Evolutionary conservation across 2,329 filamentous ascomycete species (phyloP), one percentile per base, ranked within the genome.

Genomic region (Fusarium mundagurra): DNA sequence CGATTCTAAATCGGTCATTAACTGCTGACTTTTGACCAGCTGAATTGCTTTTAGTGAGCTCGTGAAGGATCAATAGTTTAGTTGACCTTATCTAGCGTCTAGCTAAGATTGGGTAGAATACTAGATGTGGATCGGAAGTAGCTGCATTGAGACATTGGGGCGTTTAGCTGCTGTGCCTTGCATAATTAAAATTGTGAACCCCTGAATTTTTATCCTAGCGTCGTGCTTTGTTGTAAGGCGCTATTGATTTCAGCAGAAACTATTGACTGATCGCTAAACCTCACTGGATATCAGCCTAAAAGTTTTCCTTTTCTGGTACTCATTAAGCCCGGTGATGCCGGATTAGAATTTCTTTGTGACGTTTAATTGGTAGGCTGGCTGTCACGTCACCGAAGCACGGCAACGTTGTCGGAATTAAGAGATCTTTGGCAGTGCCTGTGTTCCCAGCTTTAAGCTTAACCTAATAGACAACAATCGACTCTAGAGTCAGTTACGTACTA

Each of bases 1-100:
- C 5, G 8, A 33, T 14, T 61, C 45, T 33, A 14, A 41, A 33
- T 33, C 22, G 27, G 27, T 27, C 17, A 3, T 48, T 11, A 24
- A 20, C 8, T 17, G 27, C 24, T 36, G 12, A 22, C 33, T 63
- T 2, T 16, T 47, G 4, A 3, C 34, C 10, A 62, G 57, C 61
- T 54, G 58, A 54, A 61, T 22, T 22, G 17, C 6, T 8, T 33
- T 54, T 61, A 29, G 24, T 31, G 29, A 38, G 17, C 43, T 50
- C 29, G n/a, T 20, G 55, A 31, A 62, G 57, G 61, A 64, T 62
- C 61, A 22, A 64, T 64, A 64, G 11, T 29, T n/a, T 12, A 9
- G 24, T 27, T 5, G 18, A 11, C 16, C 8, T 20, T 4, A 29
- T 59, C n/a, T 36, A 20, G 41, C 7, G n/a, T 38, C 3, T 1